Base-by-base conservation (phyloP, 2,329 filamentous ascomycete genomes). In the Colletotrichum tropicale region DNA sequence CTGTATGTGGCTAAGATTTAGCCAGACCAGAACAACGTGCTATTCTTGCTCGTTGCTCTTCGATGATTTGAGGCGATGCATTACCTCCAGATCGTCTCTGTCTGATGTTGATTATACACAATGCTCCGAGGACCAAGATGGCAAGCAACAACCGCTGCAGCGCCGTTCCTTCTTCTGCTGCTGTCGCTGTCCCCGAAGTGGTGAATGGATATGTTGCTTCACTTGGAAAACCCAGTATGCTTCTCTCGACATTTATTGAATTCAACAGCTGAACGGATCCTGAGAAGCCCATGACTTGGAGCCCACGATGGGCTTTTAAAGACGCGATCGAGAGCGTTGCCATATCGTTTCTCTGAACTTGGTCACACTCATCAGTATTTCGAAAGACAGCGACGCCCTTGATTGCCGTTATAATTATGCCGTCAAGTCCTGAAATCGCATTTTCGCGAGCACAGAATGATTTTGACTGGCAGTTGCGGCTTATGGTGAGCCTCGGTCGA, bases 21-120 rank as follows among this genome's bases (percentile, higher is more conserved):
- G 24, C 24, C 24, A 3, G 30, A 32, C 30, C 30, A 5, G 5
- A 6, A 32, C 30, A 32, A 32, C 30, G 30, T 32, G 30, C 5
- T 36, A 13, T 36, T 36, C 7, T 10, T 8, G n/a, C 43, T 21
- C 18, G 18, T 43, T 43, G 16, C 1, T 43, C 1, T 9, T 6
- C 3, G 7, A 43, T 6, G 5, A 43, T 10, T 5, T 43, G 2
- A 43, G 8, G 0, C 5, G 8, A 43, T 18, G 0, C 0, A 0
- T 9, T 21, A 48, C n/a, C 6, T 18, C n/a, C 1, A 48, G 43
- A 4, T 48, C 5, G 2, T 48, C 6, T 13, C n/a, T 48, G 10
- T 10, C 43, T n/a, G 10, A 2, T 21, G 6, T 4, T 48, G 43
- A 48, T 48, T 48, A 4, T 48, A 21, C 6, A 6, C 10, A 48